phyloP scores from a whole-genome alignment of 2,329 filamentous ascomycete genomes.

The Truncatella angustata region DNA sequence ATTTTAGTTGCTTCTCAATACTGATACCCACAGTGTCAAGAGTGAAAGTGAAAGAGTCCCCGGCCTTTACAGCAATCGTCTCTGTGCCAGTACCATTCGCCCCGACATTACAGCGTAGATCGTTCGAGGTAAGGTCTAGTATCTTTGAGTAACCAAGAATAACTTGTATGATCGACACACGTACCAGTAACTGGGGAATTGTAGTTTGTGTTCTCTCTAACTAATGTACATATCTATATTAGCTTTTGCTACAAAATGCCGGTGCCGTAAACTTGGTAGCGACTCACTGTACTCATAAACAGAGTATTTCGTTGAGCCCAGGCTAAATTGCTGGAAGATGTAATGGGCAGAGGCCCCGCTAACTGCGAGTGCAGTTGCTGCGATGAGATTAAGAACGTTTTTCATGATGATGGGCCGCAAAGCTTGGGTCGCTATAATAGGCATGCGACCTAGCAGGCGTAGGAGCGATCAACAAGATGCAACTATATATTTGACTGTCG shows the following conservation, averaged over 20 bases:
- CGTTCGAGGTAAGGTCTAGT: conserved; percentile 35
- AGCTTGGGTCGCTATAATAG: not conserved
- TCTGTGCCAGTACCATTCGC: conserved; percentile 30
- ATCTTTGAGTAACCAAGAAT: not conserved
- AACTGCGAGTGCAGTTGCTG: conserved; percentile 28
- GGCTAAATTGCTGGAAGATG: conserved; percentile 38
- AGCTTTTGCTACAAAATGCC: not conserved
- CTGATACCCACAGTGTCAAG: conserved; percentile 31
- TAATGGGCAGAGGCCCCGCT: conserved; percentile 36
- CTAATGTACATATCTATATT: conserved; percentile 15
- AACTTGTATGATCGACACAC: not conserved
- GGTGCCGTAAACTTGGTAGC: not conserved
- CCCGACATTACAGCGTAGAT: conserved; percentile 42
- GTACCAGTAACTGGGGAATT: conserved; percentile 44
- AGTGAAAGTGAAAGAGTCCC: conserved; percentile 37
- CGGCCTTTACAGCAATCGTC: conserved; percentile 34
- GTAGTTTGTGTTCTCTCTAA: conserved; percentile 46
- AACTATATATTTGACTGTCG: conserved; percentile 1
- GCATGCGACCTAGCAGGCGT: not conserved
- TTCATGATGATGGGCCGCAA: not conserved
- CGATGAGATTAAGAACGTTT: not conserved
- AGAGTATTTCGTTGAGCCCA: conserved; percentile 29
- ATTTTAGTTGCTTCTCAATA: too few species aligned
- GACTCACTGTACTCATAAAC: conserved; percentile 33
- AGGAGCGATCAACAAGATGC: not conserved